Conservation (phyloP, 1,139 yeast genomes). For the Suzukiozyma palmioleophila region DNA sequence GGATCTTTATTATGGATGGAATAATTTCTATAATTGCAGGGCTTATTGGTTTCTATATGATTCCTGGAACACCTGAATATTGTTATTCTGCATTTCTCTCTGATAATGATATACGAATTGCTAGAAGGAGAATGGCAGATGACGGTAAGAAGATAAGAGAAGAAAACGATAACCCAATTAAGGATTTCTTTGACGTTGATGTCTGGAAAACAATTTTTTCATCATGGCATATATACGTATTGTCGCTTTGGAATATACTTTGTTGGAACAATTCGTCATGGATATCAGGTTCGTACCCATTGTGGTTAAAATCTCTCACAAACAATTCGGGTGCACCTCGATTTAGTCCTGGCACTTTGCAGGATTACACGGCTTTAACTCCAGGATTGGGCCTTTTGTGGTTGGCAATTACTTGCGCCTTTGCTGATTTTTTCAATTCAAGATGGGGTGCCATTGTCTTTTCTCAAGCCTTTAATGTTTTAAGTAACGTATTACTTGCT, state of each 20-base stretch:
- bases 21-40: conserved; percentile 58
- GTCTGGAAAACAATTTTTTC: conserved; percentile 48
- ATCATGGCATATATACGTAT: conserved; percentile 54
- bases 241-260: conserved; percentile 50
- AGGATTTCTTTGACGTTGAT: conserved; percentile 26
- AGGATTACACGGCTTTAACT: conserved; percentile 40
- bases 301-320: conserved; percentile 38
- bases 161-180: conserved; percentile 20
- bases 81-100: conserved; percentile 53
- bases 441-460: conserved; percentile 55
- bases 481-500: conserved; percentile 40
- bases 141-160: conserved; percentile 35
- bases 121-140: conserved; percentile 49
- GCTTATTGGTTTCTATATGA: conserved; percentile 51
- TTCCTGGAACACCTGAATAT: conserved; percentile 68
- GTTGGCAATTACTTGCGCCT: conserved; percentile 36
- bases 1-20: conserved; percentile 71
- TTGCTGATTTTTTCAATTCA: conserved; percentile 47
- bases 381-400: conserved; percentile 42
- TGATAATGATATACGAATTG: conserved; percentile 62
- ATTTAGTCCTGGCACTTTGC: conserved; percentile 29
- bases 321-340: conserved; percentile 22
- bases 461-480: conserved; percentile 45
- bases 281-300: conserved; percentile 46
- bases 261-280: conserved; percentile 59